phyloP scores from a whole-genome alignment of 139 green algal genomes.

The Pycnococcus provasolii region DNA sequence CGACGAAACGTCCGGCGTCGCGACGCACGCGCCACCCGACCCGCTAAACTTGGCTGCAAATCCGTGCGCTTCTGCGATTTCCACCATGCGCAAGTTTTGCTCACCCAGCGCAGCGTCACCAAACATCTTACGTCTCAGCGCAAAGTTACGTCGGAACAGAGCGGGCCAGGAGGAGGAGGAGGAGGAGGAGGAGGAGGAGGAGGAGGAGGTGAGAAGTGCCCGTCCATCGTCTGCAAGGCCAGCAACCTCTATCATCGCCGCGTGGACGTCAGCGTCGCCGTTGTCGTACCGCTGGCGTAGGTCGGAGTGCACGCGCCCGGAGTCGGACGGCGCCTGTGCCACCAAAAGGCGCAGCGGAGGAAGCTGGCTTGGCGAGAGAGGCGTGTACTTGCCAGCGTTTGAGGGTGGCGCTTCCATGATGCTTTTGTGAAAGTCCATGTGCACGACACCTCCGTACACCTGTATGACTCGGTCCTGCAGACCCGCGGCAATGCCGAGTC shows the following conservation, averaged over 20 bases:
- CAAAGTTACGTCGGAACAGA: neutral
- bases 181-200: neutral
- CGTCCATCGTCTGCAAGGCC: slow-evolving; percentile 40
- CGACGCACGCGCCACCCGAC: slow-evolving; percentile 65
- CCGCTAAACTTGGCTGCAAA: slow-evolving; percentile 76
- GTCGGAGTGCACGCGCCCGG: slow-evolving; percentile 39
- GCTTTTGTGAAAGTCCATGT: slow-evolving; percentile 50
- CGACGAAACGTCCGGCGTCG: slow-evolving; percentile 14
- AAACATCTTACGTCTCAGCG: slow-evolving; percentile 39
- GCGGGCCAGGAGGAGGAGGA: slow-evolving; percentile 1
- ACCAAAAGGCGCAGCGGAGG: slow-evolving; percentile 34
- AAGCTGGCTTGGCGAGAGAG: slow-evolving; percentile 40
- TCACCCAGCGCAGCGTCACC: slow-evolving; percentile 54
- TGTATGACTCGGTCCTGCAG: slow-evolving; percentile 82
- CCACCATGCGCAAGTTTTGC: slow-evolving; percentile 64
- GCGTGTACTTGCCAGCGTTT: slow-evolving; percentile 41
- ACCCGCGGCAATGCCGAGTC: slow-evolving; percentile 76
- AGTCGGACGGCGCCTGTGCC: neutral
- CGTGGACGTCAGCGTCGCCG: slow-evolving; percentile 40
- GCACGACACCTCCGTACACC: slow-evolving; percentile 73
- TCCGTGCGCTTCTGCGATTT: slow-evolving; percentile 45
- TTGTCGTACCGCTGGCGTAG: slow-evolving; percentile 49
- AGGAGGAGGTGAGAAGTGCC: slow-evolving; percentile 10
- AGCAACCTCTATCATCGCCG: slow-evolving; percentile 51
- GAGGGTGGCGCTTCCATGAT: slow-evolving; percentile 29